Percentiles rank a stretch among this genome's conserved stretches.
Evolutionary conservation across 257 asterid species (phyloP).

Genomic region (Gentiana straminea): DNA sequence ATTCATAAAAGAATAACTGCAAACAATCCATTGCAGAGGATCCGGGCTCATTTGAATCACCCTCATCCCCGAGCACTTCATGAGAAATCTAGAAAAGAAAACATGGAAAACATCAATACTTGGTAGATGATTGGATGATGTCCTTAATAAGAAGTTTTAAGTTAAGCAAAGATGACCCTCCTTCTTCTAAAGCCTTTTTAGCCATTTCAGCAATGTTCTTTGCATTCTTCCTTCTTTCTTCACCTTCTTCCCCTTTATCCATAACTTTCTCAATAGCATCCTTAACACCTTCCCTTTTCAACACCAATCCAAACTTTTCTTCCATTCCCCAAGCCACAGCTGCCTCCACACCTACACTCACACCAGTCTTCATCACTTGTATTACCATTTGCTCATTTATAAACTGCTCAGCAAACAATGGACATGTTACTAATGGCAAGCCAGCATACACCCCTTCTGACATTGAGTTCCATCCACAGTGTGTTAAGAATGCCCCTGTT

Average conservation of each 20-base stretch:
- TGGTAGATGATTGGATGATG: conserved; percentile 6
- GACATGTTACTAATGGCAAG: conserved; percentile 71
- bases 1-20: no score
- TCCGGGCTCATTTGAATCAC: no score
- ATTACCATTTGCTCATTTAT: conserved; percentile 54
- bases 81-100: no score
- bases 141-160: conserved; percentile 36
- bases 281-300: conserved; percentile 31
- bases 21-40: no score
- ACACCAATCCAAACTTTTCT: conserved; percentile 49
- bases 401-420: conserved; percentile 74
- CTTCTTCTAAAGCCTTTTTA: conserved; percentile 24
- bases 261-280: conserved; percentile 33
- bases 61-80: no score
- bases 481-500: conserved; percentile 54
- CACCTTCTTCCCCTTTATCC: conserved; percentile 33
- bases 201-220: conserved; percentile 30
- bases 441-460: conserved; percentile 65
- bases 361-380: conserved; percentile 40
- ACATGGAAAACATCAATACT: no score
- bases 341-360: conserved; percentile 55
- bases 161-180: conserved; percentile 39
- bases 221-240: conserved; percentile 28
- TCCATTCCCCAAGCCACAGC: conserved; percentile 75
- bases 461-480: conserved; percentile 89